These are phyloP conservation scores for Ophiostoma sp. DNA, from an alignment of 2,329 filamentous ascomycete genomes.

Conservation along the genomic window DNA sequence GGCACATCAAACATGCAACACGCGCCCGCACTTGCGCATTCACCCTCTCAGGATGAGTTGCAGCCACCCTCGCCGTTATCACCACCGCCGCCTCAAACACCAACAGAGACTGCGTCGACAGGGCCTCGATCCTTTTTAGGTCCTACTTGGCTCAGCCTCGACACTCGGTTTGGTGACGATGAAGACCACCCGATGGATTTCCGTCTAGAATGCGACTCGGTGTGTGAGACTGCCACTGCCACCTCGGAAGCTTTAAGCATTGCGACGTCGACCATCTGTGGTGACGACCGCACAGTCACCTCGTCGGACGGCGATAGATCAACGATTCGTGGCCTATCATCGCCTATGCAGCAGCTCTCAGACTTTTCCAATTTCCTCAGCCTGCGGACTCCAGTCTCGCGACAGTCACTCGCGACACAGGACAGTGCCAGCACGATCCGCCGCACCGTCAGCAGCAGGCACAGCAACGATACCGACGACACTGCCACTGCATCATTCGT, in stretches of 20 bases:
- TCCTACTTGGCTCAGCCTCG: conserved; percentile 11
- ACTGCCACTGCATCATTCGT: not conserved
- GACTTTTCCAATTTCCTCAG: conserved; percentile 38
- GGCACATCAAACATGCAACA: not conserved
- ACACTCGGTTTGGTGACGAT: not conserved
- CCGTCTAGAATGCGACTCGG: conserved; percentile 20
- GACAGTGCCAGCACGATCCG: conserved; percentile 9
- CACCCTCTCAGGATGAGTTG: not conserved
- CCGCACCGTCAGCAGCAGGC: conserved; percentile 1
- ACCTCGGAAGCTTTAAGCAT: not conserved
- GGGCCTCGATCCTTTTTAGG: not conserved
- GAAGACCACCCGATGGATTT: conserved; percentile 4
- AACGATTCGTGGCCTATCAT: conserved; percentile 16
- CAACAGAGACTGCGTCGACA: not conserved
- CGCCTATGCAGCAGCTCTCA: conserved; percentile 24
- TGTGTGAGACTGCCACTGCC: conserved; percentile 9
- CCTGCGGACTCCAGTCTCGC: not conserved
- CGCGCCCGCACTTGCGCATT: not conserved
- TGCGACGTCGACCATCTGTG: not conserved
- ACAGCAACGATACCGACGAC: conserved; percentile 4
- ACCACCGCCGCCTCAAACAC: not conserved
- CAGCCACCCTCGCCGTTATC: not conserved
- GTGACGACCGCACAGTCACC: conserved; percentile 7
- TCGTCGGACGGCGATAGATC: conserved; percentile 20
- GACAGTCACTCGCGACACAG: conserved; percentile 3